These are phyloP conservation scores for Fusarium caatingaense DNA, from an alignment of 2,329 filamentous ascomycete genomes.

Conservation along the genomic window DNA sequence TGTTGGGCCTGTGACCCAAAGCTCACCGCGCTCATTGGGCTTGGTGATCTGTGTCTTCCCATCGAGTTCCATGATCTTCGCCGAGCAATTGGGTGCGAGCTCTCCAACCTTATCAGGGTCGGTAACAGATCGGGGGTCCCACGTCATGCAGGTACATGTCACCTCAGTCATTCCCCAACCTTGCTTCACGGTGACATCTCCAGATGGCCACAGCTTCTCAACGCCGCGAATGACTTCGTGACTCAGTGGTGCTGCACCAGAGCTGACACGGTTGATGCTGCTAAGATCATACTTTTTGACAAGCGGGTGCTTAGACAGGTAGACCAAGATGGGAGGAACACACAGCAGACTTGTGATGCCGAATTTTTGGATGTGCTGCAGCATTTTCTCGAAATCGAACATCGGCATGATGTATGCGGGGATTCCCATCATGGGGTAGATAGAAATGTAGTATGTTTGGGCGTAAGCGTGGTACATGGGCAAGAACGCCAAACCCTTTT, in stretches of 20 bases:
- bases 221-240: conserved; percentile 58
- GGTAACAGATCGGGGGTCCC: conserved; percentile 68
- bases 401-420: conserved; percentile 81
- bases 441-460: conserved; percentile 76
- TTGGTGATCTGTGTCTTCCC: conserved; percentile 58
- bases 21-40: conserved; percentile 70
- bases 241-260: conserved; percentile 76
- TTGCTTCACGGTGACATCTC: conserved; percentile 61
- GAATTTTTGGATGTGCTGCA: conserved; percentile 74
- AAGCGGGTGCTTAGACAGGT: conserved; percentile 76
- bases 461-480: conserved; percentile 81
- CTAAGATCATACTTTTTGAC: conserved; percentile 76
- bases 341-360: conserved; percentile 72
- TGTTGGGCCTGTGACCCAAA: conserved; percentile 78
- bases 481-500: conserved; percentile 71
- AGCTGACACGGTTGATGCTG: conserved; percentile 67
- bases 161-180: conserved; percentile 91
- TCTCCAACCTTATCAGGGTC: conserved; percentile 37
- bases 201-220: conserved; percentile 62
- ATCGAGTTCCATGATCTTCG: conserved; percentile 71
- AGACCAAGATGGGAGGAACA: conserved; percentile 81
- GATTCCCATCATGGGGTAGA: conserved; percentile 62
- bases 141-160: conserved; percentile 76
- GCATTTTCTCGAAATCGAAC: conserved; percentile 80
- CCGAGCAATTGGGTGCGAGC: conserved; percentile 58